Evolutionary conservation across 148 eudicot genomes (phyloP).

Genomic region (Arctostaphylos glauca): DNA sequence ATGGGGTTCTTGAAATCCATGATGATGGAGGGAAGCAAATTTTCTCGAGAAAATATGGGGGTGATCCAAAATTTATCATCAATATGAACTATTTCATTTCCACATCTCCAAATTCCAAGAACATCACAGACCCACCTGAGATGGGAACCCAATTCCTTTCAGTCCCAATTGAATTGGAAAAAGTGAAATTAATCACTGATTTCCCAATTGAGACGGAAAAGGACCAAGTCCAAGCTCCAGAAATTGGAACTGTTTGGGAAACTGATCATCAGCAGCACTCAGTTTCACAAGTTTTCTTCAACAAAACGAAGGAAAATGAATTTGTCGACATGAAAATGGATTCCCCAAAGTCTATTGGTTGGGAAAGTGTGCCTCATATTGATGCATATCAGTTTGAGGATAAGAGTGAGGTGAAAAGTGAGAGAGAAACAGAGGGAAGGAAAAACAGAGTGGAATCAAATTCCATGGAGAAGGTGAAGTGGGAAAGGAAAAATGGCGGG

Average conservation of each 20-base stretch:
- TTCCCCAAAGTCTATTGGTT: slow-evolving; percentile 57
- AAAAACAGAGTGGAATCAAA: neutral
- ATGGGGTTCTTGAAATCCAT: slow-evolving; percentile 57
- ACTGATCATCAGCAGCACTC: slow-evolving; percentile 32
- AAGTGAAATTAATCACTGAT: slow-evolving; percentile 1
- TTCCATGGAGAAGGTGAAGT: slow-evolving; percentile 5
- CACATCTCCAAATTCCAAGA: slow-evolving; percentile 24
- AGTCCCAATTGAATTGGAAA: slow-evolving; percentile 39
- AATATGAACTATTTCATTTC: slow-evolving; percentile 48
- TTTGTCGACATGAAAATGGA: slow-evolving; percentile 92
- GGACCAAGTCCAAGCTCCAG: neutral
- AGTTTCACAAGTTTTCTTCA: slow-evolving; percentile 77
- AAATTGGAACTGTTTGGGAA: neutral
- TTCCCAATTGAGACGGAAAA: neutral
- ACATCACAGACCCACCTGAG: slow-evolving; percentile 21
- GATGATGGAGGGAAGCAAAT: slow-evolving; percentile 39
- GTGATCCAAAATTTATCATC: slow-evolving; percentile 26
- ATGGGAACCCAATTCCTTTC: slow-evolving; percentile 17
- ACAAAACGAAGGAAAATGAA: slow-evolving; percentile 72
- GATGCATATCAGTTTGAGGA: slow-evolving; percentile 50
- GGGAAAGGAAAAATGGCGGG: slow-evolving; percentile 33
- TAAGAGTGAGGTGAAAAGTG: slow-evolving; percentile 20
- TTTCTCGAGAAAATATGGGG: slow-evolving; percentile 22
- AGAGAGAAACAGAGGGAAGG: neutral
- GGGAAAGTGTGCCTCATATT: slow-evolving; percentile 46